phyloP scores from a whole-genome alignment of 1,284 basidiomycete genomes.

The Puccinia novopanici region DNA sequence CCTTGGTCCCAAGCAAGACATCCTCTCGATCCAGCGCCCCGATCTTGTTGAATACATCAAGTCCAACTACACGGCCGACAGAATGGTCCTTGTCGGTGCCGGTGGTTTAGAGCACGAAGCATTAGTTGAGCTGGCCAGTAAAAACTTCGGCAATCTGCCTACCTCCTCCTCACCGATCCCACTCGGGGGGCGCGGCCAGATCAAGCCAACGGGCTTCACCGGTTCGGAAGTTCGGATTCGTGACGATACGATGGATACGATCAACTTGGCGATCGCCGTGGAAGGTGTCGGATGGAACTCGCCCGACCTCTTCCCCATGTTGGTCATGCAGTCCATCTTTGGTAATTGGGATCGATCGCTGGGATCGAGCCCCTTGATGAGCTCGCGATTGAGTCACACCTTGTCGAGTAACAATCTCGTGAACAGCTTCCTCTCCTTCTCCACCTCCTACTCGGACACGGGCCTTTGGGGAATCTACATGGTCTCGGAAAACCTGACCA shows the following conservation, averaged over 20 bases:
- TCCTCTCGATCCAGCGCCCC: constrained; percentile 88
- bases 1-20: constrained; percentile 93
- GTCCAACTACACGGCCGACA: constrained; percentile 97
- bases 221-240: constrained; percentile 95
- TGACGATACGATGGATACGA: constrained; percentile 84
- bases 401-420: constrained; percentile 92
- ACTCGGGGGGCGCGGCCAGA: constrained; percentile 66
- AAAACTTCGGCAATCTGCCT: constrained; percentile 88
- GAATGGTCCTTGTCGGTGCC: constrained; percentile 96
- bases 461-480: constrained; percentile 99
- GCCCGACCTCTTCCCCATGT: constrained; percentile 99
- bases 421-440: constrained; percentile 99
- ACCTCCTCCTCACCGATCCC: constrained; percentile 83
- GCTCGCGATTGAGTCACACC: constrained; percentile 87
- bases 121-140: constrained; percentile 90
- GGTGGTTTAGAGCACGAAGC: constrained; percentile 91
- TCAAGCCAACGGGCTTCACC: constrained; percentile 74
- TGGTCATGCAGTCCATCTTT: constrained; percentile 96
- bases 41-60: constrained; percentile 91
- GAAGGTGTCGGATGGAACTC: constrained; percentile 97
- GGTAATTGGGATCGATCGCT: constrained; percentile 99
- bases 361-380: constrained; percentile 84
- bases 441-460: constrained; percentile 98
- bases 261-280: constrained; percentile 93
- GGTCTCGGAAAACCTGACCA: constrained; percentile 81